Conservation (phyloP, 371 early-diverging fungal species). For the Mucor piriformis region DNA sequence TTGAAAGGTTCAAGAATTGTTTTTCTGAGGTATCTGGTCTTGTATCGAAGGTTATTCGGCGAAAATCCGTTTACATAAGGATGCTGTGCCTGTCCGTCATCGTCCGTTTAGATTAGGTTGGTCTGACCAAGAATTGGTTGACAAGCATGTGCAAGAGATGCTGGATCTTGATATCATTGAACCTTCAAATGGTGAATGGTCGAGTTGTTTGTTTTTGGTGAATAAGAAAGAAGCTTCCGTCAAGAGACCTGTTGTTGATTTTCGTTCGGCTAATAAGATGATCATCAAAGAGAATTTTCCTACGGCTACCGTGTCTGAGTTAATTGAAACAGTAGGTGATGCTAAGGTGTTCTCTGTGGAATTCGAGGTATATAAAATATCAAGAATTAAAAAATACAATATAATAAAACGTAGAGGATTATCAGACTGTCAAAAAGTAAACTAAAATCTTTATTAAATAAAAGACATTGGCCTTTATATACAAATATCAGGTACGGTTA, state of each 20-base stretch:
- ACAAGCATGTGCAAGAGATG: conserved; percentile 4
- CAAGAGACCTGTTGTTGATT: conserved; percentile 47
- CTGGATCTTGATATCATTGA: conserved; percentile 24
- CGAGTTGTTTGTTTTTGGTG: conserved; percentile 52
- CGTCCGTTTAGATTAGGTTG: conserved; percentile 17
- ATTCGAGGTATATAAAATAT: too few species aligned
- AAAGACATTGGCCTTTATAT: too few species aligned
- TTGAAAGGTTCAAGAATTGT: background rate
- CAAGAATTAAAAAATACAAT: too few species aligned
- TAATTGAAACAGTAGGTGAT: conserved; percentile 32
- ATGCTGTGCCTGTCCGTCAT: conserved; percentile 8
- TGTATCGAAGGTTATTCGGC: background rate
- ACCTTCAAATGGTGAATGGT: conserved; percentile 18
- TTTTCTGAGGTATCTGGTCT: conserved; percentile 21
- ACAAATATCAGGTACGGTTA: too few species aligned
- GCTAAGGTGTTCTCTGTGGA: too few species aligned
- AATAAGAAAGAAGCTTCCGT: conserved; percentile 45
- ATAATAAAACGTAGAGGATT: too few species aligned
- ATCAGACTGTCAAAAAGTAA: too few species aligned
- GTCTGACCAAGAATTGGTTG: conserved; percentile 17
- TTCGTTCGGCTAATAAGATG: conserved; percentile 41
- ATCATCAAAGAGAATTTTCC: too few species aligned
- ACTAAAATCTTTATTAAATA: too few species aligned
- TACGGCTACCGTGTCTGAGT: conserved; percentile 35
- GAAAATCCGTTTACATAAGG: background rate